A percentile compares a stretch with the other conserved stretches of the same genome.
Evolutionary conservation across 257 asterid species (phyloP).

Genomic region (Jasminum sambac): DNA sequence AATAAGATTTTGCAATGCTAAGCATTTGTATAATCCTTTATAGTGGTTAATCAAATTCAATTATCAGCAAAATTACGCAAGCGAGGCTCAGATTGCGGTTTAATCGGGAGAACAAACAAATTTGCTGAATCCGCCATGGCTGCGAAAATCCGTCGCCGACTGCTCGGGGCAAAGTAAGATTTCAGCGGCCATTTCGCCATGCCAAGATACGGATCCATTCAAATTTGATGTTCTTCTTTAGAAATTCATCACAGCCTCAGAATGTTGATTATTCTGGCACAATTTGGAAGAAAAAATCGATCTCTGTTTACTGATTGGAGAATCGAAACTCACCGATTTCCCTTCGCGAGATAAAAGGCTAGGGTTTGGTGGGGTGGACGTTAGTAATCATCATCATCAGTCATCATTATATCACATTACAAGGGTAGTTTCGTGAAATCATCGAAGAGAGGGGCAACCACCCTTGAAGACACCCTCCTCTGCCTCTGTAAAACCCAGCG

Average conservation of each 20-base stretch:
- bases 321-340: not conserved
- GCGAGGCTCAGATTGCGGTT: not conserved
- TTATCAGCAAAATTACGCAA: too few relatives aligned
- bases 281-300: not conserved
- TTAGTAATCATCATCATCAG: not conserved
- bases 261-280: not conserved
- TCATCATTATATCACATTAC: conserved; percentile 8
- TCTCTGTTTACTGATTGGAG: not conserved
- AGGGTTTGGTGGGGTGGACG: not conserved
- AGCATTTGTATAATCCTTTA: too few relatives aligned
- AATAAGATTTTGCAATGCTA: too few relatives aligned
- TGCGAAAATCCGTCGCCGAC: conserved; percentile 32
- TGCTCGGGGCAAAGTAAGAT: conserved; percentile 18
- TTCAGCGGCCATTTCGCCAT: too few relatives aligned
- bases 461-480: conserved; percentile 39
- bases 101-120: conserved; percentile 10
- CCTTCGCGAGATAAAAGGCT: conserved; percentile 15
- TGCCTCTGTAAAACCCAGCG: not conserved
- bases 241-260: conserved; percentile 38
- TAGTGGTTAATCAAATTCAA: too few relatives aligned
- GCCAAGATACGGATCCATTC: conserved; percentile 39
- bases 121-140: conserved; percentile 33
- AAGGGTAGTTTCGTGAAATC: conserved; percentile 35
- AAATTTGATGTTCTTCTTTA: conserved; percentile 29
- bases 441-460: conserved; percentile 49